Conservation (phyloP, 306 rosid genomes). For the Vigna angularis region DNA sequence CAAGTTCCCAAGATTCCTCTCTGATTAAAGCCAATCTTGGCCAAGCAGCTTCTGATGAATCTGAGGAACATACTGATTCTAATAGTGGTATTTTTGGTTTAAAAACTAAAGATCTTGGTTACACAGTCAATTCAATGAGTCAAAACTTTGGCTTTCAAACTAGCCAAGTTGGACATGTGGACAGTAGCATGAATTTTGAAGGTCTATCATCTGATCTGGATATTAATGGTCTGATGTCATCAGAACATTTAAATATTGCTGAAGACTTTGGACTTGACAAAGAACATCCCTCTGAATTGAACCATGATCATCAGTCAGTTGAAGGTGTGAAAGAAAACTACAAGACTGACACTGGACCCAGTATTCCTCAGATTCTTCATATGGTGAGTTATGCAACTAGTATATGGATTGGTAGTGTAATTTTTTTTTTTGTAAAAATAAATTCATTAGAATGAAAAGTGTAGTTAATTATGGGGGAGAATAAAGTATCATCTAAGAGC, state of each 20-base stretch:
- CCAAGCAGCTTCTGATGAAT: constrained; percentile 72
- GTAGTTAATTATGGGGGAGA: constrained; percentile 17
- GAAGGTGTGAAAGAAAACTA: constrained; percentile 55
- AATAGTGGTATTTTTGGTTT: constrained; percentile 54
- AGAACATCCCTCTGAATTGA: constrained; percentile 62
- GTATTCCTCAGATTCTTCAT: constrained; percentile 96
- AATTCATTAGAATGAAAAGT: constrained; percentile 5
- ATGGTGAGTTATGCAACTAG: constrained; percentile 62
- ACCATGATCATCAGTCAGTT: constrained; percentile 54
- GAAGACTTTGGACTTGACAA: constrained; percentile 59
- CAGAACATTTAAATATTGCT: constrained; percentile 57
- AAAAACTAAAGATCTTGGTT: constrained; percentile 58
- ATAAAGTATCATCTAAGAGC: constrained; percentile 33
- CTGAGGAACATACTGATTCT: constrained; percentile 63
- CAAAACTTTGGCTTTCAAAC: constrained; percentile 64
- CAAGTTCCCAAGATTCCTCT: constrained; percentile 88
- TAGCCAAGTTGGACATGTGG: constrained; percentile 58
- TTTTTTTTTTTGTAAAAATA: background rate
- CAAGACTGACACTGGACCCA: constrained; percentile 65
- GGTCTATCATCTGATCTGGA: constrained; percentile 59
- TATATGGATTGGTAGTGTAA: constrained; percentile 18
- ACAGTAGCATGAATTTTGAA: constrained; percentile 63
- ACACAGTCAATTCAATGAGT: constrained; percentile 47
- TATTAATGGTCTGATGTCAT: constrained; percentile 60
- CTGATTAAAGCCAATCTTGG: constrained; percentile 57